These are phyloP conservation scores for Apiospora koreana DNA, from an alignment of 2,329 filamentous ascomycete species.

Conservation along the genomic window DNA sequence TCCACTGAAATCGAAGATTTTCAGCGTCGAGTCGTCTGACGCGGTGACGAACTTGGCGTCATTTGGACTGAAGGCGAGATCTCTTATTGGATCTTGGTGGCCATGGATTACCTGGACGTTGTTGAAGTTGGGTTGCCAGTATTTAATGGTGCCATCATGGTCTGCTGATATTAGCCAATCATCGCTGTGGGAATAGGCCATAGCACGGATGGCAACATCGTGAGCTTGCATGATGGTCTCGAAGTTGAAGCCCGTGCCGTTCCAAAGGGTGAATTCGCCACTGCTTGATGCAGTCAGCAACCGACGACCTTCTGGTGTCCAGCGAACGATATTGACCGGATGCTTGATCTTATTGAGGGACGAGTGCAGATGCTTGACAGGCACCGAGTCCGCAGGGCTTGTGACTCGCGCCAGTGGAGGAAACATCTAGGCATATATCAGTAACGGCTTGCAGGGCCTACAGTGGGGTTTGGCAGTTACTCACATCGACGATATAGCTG, in stretches of 20 bases:
- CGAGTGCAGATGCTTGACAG: slow-evolving; percentile 95
- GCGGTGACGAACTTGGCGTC: slow-evolving; percentile 96
- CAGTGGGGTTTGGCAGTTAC: slow-evolving; percentile 29
- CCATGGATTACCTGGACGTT: slow-evolving; percentile 94
- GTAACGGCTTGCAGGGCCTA: neutral
- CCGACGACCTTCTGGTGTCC: slow-evolving; percentile 93
- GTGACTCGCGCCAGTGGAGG: slow-evolving; percentile 76
- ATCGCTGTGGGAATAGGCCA: slow-evolving; percentile 90
- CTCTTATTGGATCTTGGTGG: slow-evolving; percentile 85
- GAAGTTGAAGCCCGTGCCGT: slow-evolving; percentile 98
- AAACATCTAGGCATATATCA: slow-evolving; percentile 64
- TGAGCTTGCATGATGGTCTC: slow-evolving; percentile 99
- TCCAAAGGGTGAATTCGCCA: slow-evolving; percentile 98
- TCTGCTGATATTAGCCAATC: slow-evolving; percentile 97
- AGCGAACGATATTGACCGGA: slow-evolving; percentile 93
- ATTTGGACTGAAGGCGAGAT: slow-evolving; percentile 89
- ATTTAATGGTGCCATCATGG: slow-evolving; percentile 93
- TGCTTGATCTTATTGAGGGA: slow-evolving; percentile 98
- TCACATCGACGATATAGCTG: slow-evolving; percentile 87
- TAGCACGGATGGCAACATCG: slow-evolving; percentile 79
- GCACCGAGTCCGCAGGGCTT: slow-evolving; percentile 81
- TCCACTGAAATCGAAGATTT: slow-evolving; percentile 94
- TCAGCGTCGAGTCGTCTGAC: slow-evolving; percentile 88
- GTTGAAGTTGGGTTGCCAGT: slow-evolving; percentile 99
- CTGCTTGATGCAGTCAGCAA: slow-evolving; percentile 92